Conservation (phyloP, 768 basidiomycete species). For the Gyrodon lividus region DNA sequence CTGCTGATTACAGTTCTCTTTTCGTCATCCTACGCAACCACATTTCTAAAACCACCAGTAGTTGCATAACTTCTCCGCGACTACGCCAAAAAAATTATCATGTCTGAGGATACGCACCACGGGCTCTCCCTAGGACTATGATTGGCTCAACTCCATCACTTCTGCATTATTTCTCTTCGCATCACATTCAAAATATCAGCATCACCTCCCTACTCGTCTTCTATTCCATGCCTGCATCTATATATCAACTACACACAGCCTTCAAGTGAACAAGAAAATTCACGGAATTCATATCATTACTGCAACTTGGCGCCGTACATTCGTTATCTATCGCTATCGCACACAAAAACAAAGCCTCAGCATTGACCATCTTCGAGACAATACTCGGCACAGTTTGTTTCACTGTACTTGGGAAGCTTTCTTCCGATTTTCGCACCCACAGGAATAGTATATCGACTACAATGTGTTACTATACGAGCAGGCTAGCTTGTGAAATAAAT, state of each 20-base stretch:
- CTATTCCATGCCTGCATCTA: conserved; percentile 34
- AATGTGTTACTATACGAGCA: conserved; percentile 12
- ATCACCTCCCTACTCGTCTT: conserved; percentile 25
- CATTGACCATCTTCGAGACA: conserved; percentile 29
- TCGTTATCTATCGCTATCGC: conserved; percentile 32
- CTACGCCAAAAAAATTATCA: conserved; percentile 14
- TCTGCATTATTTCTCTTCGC: conserved; percentile 17
- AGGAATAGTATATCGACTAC: conserved; percentile 18
- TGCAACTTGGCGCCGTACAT: conserved; percentile 27
- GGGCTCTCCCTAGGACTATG: conserved; percentile 24
- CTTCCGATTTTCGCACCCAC: conserved; percentile 8
- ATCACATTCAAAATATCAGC: conserved; percentile 27
- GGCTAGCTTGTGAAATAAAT: not conserved
- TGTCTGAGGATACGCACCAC: conserved; percentile 14
- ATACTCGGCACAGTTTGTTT: conserved; percentile 19
- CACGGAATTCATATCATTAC: conserved; percentile 35
- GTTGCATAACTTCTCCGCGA: not conserved
- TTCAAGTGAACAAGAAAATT: conserved; percentile 31
- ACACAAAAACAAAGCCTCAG: conserved; percentile 22
- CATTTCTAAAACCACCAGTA: conserved; percentile 1
- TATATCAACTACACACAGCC: conserved; percentile 33
- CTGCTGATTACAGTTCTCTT: not conserved
- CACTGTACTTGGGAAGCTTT: conserved; percentile 16
- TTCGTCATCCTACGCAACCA: conserved; percentile 4
- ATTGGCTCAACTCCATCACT: conserved; percentile 12